These are phyloP conservation scores for Pyrrhoderma lamaoense DNA, from an alignment of 1,284 basidiomycete genomes.

Conservation along the genomic window DNA sequence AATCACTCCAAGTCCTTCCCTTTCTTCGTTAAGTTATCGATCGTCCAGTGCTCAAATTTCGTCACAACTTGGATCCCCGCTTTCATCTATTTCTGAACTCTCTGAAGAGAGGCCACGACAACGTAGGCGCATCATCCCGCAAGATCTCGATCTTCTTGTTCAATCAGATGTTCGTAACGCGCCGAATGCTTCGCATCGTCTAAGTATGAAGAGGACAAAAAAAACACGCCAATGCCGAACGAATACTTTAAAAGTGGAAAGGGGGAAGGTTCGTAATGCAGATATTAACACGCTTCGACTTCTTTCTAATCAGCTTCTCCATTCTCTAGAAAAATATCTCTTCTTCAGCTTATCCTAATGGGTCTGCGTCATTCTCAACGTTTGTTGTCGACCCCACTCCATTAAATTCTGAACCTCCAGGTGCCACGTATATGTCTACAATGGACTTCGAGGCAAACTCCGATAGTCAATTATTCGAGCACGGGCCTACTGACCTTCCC, in stretches of 20 bases:
- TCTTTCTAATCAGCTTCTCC: too few species aligned
- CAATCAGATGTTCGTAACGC: background rate
- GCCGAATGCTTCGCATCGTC: background rate
- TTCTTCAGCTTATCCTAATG: background rate
- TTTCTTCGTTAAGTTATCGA: too few species aligned
- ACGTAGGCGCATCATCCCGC: conserved; percentile 1
- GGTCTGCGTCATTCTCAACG: conserved; percentile 8
- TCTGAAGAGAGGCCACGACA: conserved; percentile 6
- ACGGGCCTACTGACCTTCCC: conserved; percentile 20
- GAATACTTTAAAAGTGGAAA: too few species aligned
- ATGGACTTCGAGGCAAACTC: conserved; percentile 9
- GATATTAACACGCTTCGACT: too few species aligned
- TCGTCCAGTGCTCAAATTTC: background rate
- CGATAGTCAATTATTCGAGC: conserved; percentile 16
- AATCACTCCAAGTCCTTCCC: too few species aligned
- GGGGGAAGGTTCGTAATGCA: too few species aligned
- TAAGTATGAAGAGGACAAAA: background rate
- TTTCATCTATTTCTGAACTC: background rate
- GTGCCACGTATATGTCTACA: conserved; percentile 15
- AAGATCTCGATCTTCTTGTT: background rate
- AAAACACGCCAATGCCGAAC: too few species aligned
- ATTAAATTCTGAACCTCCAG: conserved; percentile 3
- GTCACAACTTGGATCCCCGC: background rate
- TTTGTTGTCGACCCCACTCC: conserved; percentile 10
- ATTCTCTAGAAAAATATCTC: background rate